Conservation (phyloP, 2,329 filamentous ascomycete genomes). For the Diaporthe sp. region DNA sequence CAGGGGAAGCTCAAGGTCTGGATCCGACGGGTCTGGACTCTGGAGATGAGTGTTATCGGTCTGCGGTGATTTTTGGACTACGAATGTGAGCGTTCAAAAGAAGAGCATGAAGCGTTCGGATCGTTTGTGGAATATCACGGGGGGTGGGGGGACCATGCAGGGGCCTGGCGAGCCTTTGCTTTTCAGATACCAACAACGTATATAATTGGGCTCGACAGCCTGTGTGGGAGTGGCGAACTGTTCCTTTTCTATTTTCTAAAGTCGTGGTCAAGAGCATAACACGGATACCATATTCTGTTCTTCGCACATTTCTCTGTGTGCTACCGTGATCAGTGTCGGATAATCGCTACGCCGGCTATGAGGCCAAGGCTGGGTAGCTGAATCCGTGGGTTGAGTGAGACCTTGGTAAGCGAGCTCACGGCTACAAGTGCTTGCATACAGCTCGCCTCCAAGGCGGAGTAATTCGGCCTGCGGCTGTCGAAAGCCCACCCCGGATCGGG, state of each 20-base stretch:
- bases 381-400: background rate
- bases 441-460: background rate
- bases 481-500: background rate
- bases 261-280: slow-evolving; percentile 38
- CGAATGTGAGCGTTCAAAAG: background rate
- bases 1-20: slow-evolving; percentile 96
- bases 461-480: background rate
- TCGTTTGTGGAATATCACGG: slow-evolving; percentile 1
- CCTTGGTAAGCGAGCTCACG: background rate
- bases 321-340: background rate
- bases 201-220: slow-evolving; percentile 36
- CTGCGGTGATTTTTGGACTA: slow-evolving; percentile 68
- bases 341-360: background rate
- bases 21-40: slow-evolving; percentile 97
- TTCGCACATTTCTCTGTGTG: slow-evolving; percentile 5
- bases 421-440: background rate
- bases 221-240: slow-evolving; percentile 32
- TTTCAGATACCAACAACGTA: slow-evolving; percentile 37
- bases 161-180: slow-evolving; percentile 22
- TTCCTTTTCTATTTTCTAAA: slow-evolving; percentile 22
- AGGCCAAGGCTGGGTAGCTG: background rate
- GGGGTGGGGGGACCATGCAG: background rate
- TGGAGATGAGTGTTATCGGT: slow-evolving; percentile 97
- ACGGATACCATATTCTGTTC: slow-evolving; percentile 41
- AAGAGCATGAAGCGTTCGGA: slow-evolving; percentile 21